Evolutionary conservation across 1,139 yeast species (phyloP).

Genomic region (Debaryomyces sp.): DNA sequence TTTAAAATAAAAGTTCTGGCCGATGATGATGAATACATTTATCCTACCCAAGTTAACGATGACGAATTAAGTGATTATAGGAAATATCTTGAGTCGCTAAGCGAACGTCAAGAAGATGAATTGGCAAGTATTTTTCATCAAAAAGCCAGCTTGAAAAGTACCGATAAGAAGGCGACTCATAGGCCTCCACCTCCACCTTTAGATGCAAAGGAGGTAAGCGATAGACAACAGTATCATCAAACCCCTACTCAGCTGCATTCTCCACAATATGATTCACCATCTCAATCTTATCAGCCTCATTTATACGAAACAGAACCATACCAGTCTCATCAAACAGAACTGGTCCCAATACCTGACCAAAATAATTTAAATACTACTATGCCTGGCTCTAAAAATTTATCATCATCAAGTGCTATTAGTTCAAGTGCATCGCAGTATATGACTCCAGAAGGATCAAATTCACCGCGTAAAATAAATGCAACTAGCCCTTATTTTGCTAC

Average conservation of each 20-base stretch:
- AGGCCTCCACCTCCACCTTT: slow-evolving; percentile 22
- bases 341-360: slow-evolving; percentile 10
- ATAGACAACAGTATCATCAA: neutral
- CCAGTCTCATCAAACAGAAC: slow-evolving; percentile 3
- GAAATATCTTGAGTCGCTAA: slow-evolving; percentile 12
- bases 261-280: neutral
- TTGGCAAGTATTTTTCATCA: slow-evolving; percentile 7
- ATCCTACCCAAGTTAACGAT: slow-evolving; percentile 14
- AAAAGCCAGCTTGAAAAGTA: slow-evolving; percentile 2
- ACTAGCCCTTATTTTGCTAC: neutral
- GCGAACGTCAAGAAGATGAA: slow-evolving; percentile 13
- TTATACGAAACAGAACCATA: slow-evolving; percentile 6
- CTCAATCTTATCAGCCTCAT: slow-evolving; percentile 6
- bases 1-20: slow-evolving; percentile 9
- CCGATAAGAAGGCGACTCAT: slow-evolving; percentile 2
- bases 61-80: slow-evolving; percentile 13
- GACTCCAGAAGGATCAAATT: slow-evolving; percentile 1
- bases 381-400: neutral
- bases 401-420: slow-evolving; percentile 2
- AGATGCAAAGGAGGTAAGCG: neutral
- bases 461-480: neutral
- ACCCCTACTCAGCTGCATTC: neutral
- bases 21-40: slow-evolving; percentile 12
- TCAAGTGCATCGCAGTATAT: slow-evolving; percentile 4
- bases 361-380: slow-evolving; percentile 1